Percentiles rank a stretch among this genome's conserved stretches.
Conservation (phyloP, 331 rosid species). For the Quercus lobata region DNA sequence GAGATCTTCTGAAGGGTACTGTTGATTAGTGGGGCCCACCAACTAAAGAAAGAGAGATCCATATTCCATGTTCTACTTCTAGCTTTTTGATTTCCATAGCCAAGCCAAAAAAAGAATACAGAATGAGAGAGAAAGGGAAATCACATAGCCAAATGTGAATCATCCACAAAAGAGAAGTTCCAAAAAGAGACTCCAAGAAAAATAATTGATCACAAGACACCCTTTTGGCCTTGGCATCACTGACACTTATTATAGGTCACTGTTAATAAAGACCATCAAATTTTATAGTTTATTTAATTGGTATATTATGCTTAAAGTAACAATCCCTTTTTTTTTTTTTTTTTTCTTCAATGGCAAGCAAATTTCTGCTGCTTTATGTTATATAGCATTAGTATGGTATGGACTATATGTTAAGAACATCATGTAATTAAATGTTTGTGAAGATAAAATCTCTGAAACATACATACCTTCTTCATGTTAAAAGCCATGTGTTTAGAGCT, state of each 20-base stretch:
- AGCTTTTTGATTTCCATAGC: background rate
- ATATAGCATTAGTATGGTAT: background rate
- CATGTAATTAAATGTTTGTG: background rate
- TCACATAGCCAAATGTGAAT: constrained; percentile 26
- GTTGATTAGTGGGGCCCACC: constrained; percentile 14
- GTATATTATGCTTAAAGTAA: no score
- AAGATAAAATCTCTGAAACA: background rate
- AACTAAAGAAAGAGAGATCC: background rate
- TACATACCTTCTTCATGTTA: constrained; percentile 79
- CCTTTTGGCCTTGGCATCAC: constrained; percentile 2
- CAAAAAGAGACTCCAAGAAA: constrained; percentile 42
- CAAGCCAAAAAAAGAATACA: constrained; percentile 5
- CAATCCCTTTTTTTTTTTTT: no score
- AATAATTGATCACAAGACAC: constrained; percentile 7
- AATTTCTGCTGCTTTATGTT: background rate
- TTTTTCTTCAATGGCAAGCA: background rate
- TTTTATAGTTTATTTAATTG: background rate
- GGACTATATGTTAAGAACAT: background rate
- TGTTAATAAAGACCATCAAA: background rate
- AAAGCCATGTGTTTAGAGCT: constrained; percentile 76
- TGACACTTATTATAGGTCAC: background rate
- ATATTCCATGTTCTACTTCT: background rate
- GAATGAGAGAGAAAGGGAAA: constrained; percentile 12
- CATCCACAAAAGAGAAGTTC: constrained; percentile 28
- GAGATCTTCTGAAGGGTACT: background rate